A percentile compares a stretch with the other conserved stretches of the same genome.
Conservation (phyloP, 129 eudicot genomes). For the Centella asiatica region DNA sequence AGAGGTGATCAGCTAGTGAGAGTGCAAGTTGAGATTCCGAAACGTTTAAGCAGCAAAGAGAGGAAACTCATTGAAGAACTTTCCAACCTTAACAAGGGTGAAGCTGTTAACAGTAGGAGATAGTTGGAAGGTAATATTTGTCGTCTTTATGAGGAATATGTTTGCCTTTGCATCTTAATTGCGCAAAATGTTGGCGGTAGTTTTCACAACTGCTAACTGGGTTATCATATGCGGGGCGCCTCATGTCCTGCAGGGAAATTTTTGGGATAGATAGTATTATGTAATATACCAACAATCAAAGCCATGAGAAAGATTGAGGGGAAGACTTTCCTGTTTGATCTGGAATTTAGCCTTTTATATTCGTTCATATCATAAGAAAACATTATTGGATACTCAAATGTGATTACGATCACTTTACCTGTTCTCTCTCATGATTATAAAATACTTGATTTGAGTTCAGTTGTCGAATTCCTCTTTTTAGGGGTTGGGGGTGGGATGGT, state of each 20-base stretch:
- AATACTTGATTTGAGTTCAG: no score
- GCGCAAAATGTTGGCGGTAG: neutral
- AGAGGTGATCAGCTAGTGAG: constrained; percentile 96
- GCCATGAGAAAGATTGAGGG: neutral
- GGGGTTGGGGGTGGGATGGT: no score
- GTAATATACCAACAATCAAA: neutral
- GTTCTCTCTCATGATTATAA: no score
- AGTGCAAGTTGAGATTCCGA: constrained; percentile 89
- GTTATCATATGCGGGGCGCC: neutral
- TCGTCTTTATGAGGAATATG: neutral
- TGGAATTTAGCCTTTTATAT: neutral
- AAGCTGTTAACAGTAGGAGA: constrained; percentile 48
- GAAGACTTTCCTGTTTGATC: neutral
- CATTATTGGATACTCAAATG: no score
- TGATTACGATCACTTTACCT: no score
- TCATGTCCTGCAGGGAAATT: neutral
- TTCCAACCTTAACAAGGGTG: constrained; percentile 55
- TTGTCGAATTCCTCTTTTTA: no score
- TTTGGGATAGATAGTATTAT: constrained; percentile 5
- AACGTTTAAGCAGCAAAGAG: constrained; percentile 68
- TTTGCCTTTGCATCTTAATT: neutral
- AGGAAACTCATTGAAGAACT: constrained; percentile 78
- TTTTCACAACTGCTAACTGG: neutral
- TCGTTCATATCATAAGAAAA: no score
- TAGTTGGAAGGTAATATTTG: constrained; percentile 5